Base-by-base conservation (phyloP, 805 yeast genomes). In the Yarrowia sp. region DNA sequence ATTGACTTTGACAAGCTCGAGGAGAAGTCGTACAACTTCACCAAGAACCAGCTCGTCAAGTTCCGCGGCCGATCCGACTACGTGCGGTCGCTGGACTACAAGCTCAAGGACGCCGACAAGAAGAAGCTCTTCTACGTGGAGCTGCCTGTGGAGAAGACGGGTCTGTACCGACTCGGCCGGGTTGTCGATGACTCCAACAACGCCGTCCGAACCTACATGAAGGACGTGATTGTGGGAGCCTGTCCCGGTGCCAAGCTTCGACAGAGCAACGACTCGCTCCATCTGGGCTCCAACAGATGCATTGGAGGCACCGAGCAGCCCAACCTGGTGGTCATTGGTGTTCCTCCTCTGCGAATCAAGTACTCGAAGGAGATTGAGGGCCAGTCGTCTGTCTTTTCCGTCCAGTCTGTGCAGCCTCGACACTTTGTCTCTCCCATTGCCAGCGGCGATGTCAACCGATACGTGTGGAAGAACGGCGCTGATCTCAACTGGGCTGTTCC, bases 191-290 rank as follows among this genome's bases (percentile, higher is more conserved):
- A 75, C 29, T 72, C 79, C 0, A 82, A 82, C 44, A 75, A 87
- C 32, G 81, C 80, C 16, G 81, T 89, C 32, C 81, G 88, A 67
- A 77, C 84, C 1, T 81, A 78, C 65, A 82, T 80, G 64, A 81
- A 87, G 1, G 86, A 84, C 56, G 77, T 90, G 33, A 69, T 87
- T 18, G 78, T 94, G 8, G 85, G 96, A 3, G 71, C 78, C 42
- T 93, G 99, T 72, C 99, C 99, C 1, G 76, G 75, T 3, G 96
- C 90, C 0, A 72, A 77, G 19, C 80, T 90, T 61, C 66, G 71
- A 4, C 73, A 72, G 5, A 61, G 63, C 6, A 64, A 76, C 24
- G 77, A 80, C 0, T 69, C 71, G 0, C 61, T 69, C 6, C 70
- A 69, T 36, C 18, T 60, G 16, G 63, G 64, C 10, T 63, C 64